Conservation (phyloP, 768 basidiomycete genomes). For the Lentinula boryana region DNA sequence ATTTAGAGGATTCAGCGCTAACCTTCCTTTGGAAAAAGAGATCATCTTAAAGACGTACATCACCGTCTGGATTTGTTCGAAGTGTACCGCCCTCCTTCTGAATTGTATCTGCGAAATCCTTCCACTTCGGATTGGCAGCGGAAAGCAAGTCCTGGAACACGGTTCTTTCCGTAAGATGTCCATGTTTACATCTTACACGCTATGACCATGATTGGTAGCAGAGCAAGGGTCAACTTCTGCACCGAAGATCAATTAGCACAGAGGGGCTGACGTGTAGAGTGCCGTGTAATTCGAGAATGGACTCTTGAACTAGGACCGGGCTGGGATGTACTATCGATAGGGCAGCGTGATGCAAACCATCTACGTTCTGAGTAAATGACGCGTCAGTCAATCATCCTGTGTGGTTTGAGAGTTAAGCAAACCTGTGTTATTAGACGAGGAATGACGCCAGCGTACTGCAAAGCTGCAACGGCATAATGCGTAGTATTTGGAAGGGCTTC, state of each 20-base stretch:
- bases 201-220: slow-evolving; percentile 20
- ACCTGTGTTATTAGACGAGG: slow-evolving; percentile 73
- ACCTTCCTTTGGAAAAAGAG: neutral
- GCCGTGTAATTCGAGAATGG: slow-evolving; percentile 83
- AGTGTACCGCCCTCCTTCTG: slow-evolving; percentile 52
- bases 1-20: neutral
- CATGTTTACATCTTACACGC: slow-evolving; percentile 73
- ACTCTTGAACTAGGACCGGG: slow-evolving; percentile 24
- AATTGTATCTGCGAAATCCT: slow-evolving; percentile 57
- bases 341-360: slow-evolving; percentile 88
- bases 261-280: slow-evolving; percentile 61
- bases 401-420: slow-evolving; percentile 17
- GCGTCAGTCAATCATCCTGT: neutral
- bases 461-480: slow-evolving; percentile 80
- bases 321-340: slow-evolving; percentile 32
- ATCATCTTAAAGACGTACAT: slow-evolving; percentile 43
- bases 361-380: slow-evolving; percentile 58
- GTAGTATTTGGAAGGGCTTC: slow-evolving; percentile 82
- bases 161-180: slow-evolving; percentile 62
- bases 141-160: slow-evolving; percentile 74
- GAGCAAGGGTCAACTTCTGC: neutral
- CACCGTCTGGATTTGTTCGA: slow-evolving; percentile 90
- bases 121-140: slow-evolving; percentile 74
- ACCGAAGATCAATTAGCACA: neutral
- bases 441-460: slow-evolving; percentile 63